Base-by-base conservation (phyloP, 164 flowering plant genomes). In the Magnolia sinica region DNA sequence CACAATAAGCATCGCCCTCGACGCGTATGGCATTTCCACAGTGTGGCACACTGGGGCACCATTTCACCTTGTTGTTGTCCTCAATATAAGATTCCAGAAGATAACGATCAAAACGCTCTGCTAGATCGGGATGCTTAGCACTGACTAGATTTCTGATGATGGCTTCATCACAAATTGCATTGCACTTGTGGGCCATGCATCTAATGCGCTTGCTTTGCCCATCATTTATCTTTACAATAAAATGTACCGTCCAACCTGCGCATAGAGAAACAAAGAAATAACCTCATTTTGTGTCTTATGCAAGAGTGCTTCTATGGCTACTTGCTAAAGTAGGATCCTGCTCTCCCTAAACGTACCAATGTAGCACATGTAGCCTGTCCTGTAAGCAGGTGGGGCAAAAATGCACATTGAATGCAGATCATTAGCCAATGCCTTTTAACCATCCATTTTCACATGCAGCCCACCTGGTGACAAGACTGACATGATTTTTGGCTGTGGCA, bases 1-100 rank as follows among this genome's bases (percentile, higher is more conserved):
- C 97, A 76, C 92, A 89, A 68, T 82, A 82, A 58, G 83, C 81
- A 81, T 89, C 96, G 37, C 87, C 91, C 79, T 89, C 93, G 63
- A 91, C 83, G 58, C 93, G 93, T 68, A 94, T 92, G 14, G 98
- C 98, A 87, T 92, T 94, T 77, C 98, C 98, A 83, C 98, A 94
- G 74, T 92, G 95, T 10, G 98, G 98, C 84, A 86, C 87, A 77
- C 97, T 92, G 23, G 98, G 98, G 82, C 98, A 94, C 98, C 98
- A 94, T 81, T 91, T 94, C 50, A 92, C 97, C 86, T 76, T 88
- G 79, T 83, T 87, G 77, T 94, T 94, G 81, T 91, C 97, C 68
- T 92, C 97, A 64, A 94, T 90, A 74, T 92, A 94, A 19, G 98
- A 94, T 76, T 94, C 96, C 61, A 92, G 80, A 79, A 92, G 93